Evolutionary conservation across 768 basidiomycete genomes (phyloP).

Genomic region (Sporobolomyces phaffii): DNA sequence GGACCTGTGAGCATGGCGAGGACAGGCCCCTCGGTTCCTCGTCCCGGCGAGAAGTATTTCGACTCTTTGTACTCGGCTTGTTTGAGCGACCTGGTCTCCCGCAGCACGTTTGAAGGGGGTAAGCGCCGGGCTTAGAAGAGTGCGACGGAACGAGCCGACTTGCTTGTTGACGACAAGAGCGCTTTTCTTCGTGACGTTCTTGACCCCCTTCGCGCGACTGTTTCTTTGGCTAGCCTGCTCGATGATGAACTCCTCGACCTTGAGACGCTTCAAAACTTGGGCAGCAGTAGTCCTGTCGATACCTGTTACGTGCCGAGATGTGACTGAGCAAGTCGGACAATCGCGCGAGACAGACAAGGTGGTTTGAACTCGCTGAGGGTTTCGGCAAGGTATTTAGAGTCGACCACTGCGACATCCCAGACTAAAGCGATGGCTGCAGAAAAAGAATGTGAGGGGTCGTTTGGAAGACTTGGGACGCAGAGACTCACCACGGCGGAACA

Average conservation of each 20-base stretch:
- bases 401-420: constrained; percentile 12
- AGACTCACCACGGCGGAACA: constrained; percentile 30
- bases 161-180: constrained; percentile 17
- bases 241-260: constrained; percentile 17
- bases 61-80: constrained; percentile 17
- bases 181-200: background rate
- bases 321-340: too few species aligned
- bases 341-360: background rate
- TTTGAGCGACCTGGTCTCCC: constrained; percentile 18
- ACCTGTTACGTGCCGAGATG: background rate
- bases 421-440: constrained; percentile 5
- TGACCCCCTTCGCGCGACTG: background rate
- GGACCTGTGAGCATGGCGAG: background rate
- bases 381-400: constrained; percentile 1
- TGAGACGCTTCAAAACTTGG: constrained; percentile 30
- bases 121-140: background rate
- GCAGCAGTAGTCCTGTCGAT: constrained; percentile 18
- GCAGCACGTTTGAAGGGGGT: too few species aligned
- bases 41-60: constrained; percentile 27
- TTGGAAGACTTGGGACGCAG: too few species aligned
- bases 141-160: background rate
- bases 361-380: constrained; percentile 10
- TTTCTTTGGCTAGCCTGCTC: background rate
- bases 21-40: constrained; percentile 2
- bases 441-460: background rate